phyloP scores from a whole-genome alignment of 2,329 filamentous ascomycete species.

The Furcasterigmium sp. region DNA sequence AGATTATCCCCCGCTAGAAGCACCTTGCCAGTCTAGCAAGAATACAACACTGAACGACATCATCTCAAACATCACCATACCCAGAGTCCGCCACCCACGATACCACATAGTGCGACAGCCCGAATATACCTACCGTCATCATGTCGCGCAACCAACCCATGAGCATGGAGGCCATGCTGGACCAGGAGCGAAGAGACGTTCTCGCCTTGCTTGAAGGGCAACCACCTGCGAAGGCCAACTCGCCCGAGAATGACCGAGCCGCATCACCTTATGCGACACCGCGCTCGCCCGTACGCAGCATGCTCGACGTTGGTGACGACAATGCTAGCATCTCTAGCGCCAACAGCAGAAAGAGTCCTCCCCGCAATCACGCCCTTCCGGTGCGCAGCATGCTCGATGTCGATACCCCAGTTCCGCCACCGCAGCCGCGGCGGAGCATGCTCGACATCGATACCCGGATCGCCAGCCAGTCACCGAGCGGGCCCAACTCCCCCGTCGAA shows the following conservation, averaged over 20 bases:
- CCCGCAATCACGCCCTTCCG: constrained; percentile 35
- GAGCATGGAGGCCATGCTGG: constrained; percentile 72
- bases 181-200: constrained; percentile 72
- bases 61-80: not conserved
- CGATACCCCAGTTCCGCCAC: constrained; percentile 33
- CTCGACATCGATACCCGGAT: constrained; percentile 39
- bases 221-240: constrained; percentile 18
- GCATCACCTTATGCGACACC: constrained; percentile 52
- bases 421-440: constrained; percentile 43
- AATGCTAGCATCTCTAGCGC: constrained; percentile 14
- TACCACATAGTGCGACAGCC: not conserved
- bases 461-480: constrained; percentile 30
- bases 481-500: constrained; percentile 41
- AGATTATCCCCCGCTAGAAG: constrained; percentile 20
- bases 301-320: constrained; percentile 55
- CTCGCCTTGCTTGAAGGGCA: constrained; percentile 61
- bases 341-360: constrained; percentile 25
- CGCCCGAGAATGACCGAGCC: constrained; percentile 33
- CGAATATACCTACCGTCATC: constrained; percentile 7
- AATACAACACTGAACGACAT: too few relatives aligned
- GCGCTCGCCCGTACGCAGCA: constrained; percentile 63
- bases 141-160: constrained; percentile 42
- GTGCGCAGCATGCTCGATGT: constrained; percentile 64
- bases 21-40: too few relatives aligned
- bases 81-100: not conserved